Evolutionary conservation across 1,139 yeast species (phyloP), one percentile per base, ranked within the genome.

Genomic region (Suhomyces bribrorum): DNA sequence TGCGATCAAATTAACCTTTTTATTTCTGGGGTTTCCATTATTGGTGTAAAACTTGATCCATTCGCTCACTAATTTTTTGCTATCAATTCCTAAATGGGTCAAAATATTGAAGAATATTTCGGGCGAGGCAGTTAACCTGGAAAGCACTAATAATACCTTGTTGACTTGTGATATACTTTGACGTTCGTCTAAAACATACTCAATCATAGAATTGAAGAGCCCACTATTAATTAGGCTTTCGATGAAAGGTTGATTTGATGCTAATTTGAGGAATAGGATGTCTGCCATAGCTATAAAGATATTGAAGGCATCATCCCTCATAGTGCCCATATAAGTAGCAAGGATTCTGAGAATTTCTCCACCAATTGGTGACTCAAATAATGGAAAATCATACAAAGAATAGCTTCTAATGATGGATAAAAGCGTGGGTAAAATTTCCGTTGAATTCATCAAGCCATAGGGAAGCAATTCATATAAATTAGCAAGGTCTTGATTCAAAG

Each of bases 341-440:
- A 85, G 57, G 4, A 77, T 66, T 31, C 69, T 59, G 46, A 85
- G 77, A n/a, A 80, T 57, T 26, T 69, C 69, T 5, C 5, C 8
- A 26, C 38, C 12, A 29, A 30, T 12, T 20, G 40, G 12, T 14
- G 31, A 7, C 57, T 63, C 30, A 43, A 79, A 74, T n/a, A 81
- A 50, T 7, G 66, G 63, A 1, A 83, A 80, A 6, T 79, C 63
- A 20, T 87, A 59, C 29, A 88, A 63, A 0, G 83, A 59, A 58
- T 89, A 90, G 45, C 92, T 81, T 57, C 92, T 78, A 9, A 85
- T 59, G 9, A 90, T 79, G 14, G 82, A 78, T 31, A 90, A 59
- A 14, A 86, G 71, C 4, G 79, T 64, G 1, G 90, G 85, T 34
- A 92, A 63, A 17, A 85, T 79, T 56, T 92, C 98, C 0, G 97